phyloP scores from a whole-genome alignment of 371 early-diverging fungal species.

The Rozella allomycis region DNA sequence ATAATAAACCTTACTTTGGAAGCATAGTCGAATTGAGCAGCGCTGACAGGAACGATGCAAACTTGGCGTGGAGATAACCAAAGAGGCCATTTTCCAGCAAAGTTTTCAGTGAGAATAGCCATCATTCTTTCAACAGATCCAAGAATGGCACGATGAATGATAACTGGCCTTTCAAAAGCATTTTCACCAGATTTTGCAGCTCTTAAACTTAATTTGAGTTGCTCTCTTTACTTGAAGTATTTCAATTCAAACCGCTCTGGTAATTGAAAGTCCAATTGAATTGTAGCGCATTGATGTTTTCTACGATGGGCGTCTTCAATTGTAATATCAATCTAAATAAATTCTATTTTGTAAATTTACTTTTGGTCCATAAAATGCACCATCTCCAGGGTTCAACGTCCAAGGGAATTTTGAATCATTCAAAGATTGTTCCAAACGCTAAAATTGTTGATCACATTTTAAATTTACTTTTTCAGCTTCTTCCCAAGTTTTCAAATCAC shows the following conservation, averaged over 20 bases:
- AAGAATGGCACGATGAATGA: conserved; percentile 96
- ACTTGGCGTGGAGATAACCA: conserved; percentile 96
- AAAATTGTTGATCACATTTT: too few relatives aligned
- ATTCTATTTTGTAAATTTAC: too few relatives aligned
- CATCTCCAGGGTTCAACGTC: conserved; percentile 92
- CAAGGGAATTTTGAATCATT: conserved; percentile 46
- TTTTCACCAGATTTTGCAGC: conserved; percentile 7
- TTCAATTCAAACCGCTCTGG: conserved; percentile 79
- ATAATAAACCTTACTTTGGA: conserved; percentile 18
- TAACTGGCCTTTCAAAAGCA: conserved; percentile 68
- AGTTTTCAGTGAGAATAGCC: conserved; percentile 91
- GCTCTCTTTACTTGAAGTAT: conserved; percentile 34
- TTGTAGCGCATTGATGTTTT: conserved; percentile 92
- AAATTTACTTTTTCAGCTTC: conserved; percentile 65
- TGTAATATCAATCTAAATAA: conserved; percentile 96
- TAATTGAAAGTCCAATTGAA: conserved; percentile 95
- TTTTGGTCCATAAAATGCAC: conserved; percentile 99
- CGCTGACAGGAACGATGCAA: conserved; percentile 49
- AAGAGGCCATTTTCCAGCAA: conserved; percentile 91
- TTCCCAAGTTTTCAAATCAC: conserved; percentile 77
- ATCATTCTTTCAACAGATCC: conserved; percentile 96
- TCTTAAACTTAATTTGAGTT: neutral
- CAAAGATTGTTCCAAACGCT: conserved; percentile 52
- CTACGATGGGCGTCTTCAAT: conserved; percentile 85
- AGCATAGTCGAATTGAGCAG: conserved; percentile 12